Conservation (phyloP, 1,284 basidiomycete genomes). For the Irpex lacteus region DNA sequence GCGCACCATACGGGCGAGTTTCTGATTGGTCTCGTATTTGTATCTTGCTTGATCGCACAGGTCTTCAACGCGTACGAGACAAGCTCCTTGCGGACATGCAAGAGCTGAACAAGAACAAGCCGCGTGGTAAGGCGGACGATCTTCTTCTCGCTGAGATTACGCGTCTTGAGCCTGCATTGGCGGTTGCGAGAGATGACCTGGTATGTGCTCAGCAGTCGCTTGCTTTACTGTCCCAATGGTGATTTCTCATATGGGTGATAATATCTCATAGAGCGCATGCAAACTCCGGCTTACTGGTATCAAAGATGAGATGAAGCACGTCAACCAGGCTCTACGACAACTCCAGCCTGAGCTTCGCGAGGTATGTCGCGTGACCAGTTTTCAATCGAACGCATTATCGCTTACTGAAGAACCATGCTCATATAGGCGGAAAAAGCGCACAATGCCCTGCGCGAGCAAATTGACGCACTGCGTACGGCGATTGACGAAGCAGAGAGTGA, state of each 20-base stretch:
- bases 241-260: not conserved
- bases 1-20: too few relatives aligned
- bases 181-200: constrained; percentile 80
- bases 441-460: constrained; percentile 50
- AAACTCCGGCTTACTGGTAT: constrained; percentile 68
- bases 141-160: constrained; percentile 74
- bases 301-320: constrained; percentile 77
- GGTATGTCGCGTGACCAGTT: constrained; percentile 33
- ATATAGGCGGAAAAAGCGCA: constrained; percentile 52
- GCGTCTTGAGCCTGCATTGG: constrained; percentile 73
- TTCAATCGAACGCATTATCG: not conserved
- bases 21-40: not conserved
- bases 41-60: constrained; percentile 38
- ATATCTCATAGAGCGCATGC: constrained; percentile 48
- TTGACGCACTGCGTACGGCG: constrained; percentile 53
- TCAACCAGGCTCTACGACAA: constrained; percentile 69
- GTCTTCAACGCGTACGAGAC: constrained; percentile 72
- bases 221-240: too few relatives aligned
- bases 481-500: constrained; percentile 81
- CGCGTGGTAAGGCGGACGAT: constrained; percentile 82
- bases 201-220: constrained; percentile 39
- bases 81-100: constrained; percentile 76
- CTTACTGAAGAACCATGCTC: not conserved
- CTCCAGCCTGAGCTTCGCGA: constrained; percentile 66
- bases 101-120: constrained; percentile 81